Evolutionary conservation across 2,329 filamentous ascomycete species (phyloP).

Genomic region (Fusarium virguliforme): DNA sequence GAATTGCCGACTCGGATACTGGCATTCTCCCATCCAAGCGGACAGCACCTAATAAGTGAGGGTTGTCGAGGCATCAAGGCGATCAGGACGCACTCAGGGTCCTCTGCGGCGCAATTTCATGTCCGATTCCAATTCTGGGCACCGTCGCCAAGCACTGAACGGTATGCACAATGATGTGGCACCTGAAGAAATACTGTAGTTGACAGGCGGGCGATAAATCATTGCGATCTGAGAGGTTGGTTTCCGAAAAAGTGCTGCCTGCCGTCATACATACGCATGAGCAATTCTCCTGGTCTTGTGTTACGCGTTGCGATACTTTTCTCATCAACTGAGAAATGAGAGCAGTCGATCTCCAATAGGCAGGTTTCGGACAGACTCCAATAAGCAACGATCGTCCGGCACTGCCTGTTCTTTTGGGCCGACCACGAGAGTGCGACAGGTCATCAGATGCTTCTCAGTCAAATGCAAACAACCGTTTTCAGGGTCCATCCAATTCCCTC

Average conservation of each 20-base stretch:
- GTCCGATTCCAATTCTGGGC: not conserved
- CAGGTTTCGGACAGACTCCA: not conserved
- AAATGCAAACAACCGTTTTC: not conserved
- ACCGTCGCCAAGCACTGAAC: not conserved
- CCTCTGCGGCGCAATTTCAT: constrained; percentile 3
- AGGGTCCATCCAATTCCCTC: constrained; percentile 19
- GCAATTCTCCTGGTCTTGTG: not conserved
- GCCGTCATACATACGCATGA: not conserved
- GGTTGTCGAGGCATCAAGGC: not conserved
- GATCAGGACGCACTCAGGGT: constrained; percentile 11
- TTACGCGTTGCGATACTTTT: not conserved
- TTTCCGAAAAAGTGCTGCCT: not conserved
- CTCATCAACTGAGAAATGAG: not conserved
- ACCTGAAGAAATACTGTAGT: not conserved
- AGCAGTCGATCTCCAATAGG: constrained; percentile 3
- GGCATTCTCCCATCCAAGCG: not conserved
- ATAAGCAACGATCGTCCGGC: constrained; percentile 27
- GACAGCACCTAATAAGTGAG: not conserved
- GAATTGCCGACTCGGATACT: not conserved
- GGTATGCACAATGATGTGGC: constrained; percentile 13
- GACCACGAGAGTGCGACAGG: not conserved
- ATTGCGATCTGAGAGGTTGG: not conserved
- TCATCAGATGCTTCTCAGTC: constrained; percentile 7
- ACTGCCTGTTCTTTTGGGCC: constrained; percentile 2
- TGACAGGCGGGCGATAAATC: not conserved